These are phyloP conservation scores for Candida chauliodis DNA, from an alignment of 805 yeast genomes.

Conservation along the genomic window DNA sequence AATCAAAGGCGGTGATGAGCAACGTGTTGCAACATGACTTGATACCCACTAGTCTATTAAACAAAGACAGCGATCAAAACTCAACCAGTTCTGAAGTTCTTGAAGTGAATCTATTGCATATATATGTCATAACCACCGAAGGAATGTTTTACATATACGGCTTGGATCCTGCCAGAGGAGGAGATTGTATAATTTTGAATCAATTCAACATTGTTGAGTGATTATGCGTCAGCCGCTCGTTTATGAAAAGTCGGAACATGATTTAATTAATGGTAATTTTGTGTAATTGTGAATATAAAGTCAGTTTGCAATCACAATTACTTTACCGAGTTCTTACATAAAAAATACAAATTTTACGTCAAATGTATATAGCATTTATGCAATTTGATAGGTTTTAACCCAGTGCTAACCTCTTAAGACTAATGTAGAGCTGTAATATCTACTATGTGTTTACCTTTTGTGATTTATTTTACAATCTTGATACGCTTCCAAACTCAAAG, in stretches of 20 bases:
- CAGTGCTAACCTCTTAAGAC: too few species aligned
- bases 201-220: slow-evolving; percentile 58
- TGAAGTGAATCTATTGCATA: slow-evolving; percentile 37
- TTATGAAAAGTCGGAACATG: too few species aligned
- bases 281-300: background rate
- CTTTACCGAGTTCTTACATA: too few species aligned
- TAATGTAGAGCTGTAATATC: too few species aligned
- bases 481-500: too few species aligned
- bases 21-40: slow-evolving; percentile 28
- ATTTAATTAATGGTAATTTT: too few species aligned
- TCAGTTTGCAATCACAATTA: background rate
- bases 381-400: too few species aligned
- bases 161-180: slow-evolving; percentile 84
- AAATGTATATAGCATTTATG: too few species aligned
- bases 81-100: slow-evolving; percentile 21
- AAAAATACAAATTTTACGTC: too few species aligned
- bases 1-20: slow-evolving; percentile 45
- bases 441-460: too few species aligned
- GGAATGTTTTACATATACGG: slow-evolving; percentile 81
- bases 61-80: slow-evolving; percentile 9
- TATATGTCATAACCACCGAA: slow-evolving; percentile 72
- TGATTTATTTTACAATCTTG: too few species aligned
- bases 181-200: slow-evolving; percentile 78
- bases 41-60: slow-evolving; percentile 27
- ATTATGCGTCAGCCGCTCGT: too few species aligned